phyloP scores from a whole-genome alignment of 2,329 filamentous ascomycete genomes.

The Drechmeria coniospora region DNA sequence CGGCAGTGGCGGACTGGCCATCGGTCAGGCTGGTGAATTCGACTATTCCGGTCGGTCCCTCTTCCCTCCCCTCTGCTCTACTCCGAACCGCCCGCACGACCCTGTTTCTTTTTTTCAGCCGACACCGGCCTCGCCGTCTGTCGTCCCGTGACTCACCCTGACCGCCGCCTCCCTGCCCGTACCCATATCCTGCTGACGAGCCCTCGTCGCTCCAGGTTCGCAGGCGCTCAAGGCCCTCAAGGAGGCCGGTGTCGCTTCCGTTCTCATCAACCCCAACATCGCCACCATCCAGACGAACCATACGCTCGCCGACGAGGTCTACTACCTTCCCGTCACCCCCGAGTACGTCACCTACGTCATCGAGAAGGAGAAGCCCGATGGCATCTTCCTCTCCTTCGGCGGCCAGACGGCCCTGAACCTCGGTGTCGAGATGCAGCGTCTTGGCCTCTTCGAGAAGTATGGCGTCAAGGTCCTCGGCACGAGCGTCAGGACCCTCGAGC shows the following conservation, averaged over 20 bases:
- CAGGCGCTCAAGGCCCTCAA: slow-evolving; percentile 95
- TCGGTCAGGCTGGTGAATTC: slow-evolving; percentile 96
- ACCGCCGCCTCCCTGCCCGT: background rate
- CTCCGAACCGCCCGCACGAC: too few relatives aligned
- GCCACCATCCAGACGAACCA: slow-evolving; percentile 97
- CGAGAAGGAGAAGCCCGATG: slow-evolving; percentile 87
- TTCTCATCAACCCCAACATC: slow-evolving; percentile 96
- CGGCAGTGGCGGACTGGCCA: slow-evolving; percentile 85
- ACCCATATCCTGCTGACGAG: slow-evolving; percentile 5
- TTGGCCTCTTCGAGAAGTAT: slow-evolving; percentile 89
- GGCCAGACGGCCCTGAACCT: slow-evolving; percentile 94
- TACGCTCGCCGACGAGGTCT: slow-evolving; percentile 89
- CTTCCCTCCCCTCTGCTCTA: background rate
- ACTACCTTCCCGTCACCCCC: slow-evolving; percentile 93
- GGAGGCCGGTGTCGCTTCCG: slow-evolving; percentile 79
- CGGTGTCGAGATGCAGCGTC: slow-evolving; percentile 92
- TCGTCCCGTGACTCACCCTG: background rate
- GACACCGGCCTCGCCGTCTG: background rate
- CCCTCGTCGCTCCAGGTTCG: slow-evolving; percentile 44
- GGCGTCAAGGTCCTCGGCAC: slow-evolving; percentile 92
- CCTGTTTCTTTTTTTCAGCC: too few relatives aligned
- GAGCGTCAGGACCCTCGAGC: slow-evolving; percentile 84
- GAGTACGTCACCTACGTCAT: slow-evolving; percentile 98
- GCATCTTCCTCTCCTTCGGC: slow-evolving; percentile 93
- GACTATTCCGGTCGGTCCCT: slow-evolving; percentile 78